Percentiles rank a stretch among this genome's conserved stretches.
Conservation (phyloP, 2,329 filamentous ascomycete species). For the Sarocladium kiliense region DNA sequence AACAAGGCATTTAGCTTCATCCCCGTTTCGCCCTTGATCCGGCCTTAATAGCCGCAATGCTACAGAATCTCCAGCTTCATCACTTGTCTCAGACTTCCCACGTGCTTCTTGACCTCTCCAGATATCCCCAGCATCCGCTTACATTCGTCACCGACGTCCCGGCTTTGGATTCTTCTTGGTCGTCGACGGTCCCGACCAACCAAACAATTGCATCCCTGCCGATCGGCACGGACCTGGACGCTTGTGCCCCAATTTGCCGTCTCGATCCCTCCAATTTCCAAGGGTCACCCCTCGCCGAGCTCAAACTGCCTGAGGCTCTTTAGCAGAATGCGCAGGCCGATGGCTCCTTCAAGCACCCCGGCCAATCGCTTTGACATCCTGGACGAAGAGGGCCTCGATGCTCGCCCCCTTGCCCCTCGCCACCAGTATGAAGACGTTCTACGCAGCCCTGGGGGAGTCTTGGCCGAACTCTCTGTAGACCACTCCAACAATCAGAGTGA, state of each 20-base stretch:
- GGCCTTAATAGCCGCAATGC: background rate
- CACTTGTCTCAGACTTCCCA: slow-evolving; percentile 2
- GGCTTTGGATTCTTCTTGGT: background rate
- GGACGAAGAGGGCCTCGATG: slow-evolving; percentile 4
- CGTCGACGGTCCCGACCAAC: background rate
- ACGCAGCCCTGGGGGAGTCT: background rate
- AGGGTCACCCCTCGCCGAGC: background rate
- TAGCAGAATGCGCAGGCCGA: background rate
- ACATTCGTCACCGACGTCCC: background rate
- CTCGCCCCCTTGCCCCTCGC: background rate
- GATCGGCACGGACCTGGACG: slow-evolving; percentile 9
- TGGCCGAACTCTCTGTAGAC: slow-evolving; percentile 8
- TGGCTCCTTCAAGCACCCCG: background rate
- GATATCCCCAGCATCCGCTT: background rate
- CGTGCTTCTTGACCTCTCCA: background rate
- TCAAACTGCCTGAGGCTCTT: background rate
- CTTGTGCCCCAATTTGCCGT: background rate
- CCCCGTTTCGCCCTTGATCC: background rate
- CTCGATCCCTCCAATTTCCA: slow-evolving; percentile 4
- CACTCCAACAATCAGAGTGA: background rate
- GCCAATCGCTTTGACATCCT: slow-evolving; percentile 8
- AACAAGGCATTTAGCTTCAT: background rate
- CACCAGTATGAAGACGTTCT: background rate
- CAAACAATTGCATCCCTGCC: slow-evolving; percentile 3
- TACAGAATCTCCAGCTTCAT: slow-evolving; percentile 4